Evolutionary conservation across 805 yeast genomes (phyloP), one percentile per base, ranked within the genome.

Genomic region (Schizosaccharomyces lindneri): DNA sequence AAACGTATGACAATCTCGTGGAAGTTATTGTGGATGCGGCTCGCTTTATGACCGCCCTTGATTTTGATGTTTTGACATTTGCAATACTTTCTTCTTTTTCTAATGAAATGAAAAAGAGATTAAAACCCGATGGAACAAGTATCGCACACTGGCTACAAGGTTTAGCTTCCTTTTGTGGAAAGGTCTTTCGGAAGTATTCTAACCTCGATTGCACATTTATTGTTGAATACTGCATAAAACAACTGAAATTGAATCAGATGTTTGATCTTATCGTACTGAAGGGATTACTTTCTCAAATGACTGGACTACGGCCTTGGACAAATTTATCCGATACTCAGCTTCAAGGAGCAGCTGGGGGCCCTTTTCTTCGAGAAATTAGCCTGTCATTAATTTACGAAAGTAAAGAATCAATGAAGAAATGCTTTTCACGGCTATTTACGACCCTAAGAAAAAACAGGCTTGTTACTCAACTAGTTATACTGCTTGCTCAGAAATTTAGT

Each of bases 1-100:
- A 90, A 70, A 87, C 93, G 73, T 90, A 90, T 69, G 95, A 85
- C 68, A 90, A 90, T 68, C 78, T 90, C 64, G 84, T 83, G 57
- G 81, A 80, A 48, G 74, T 90, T 63, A 81, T 90, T 5, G 88
- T 87, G 9, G 83, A 83, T 59, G 80, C 93, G 5, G 87, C 95
- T 0, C 74, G 81, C 51, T 83, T 80, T 67, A 87, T 87, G 69
- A 83, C 82, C 61, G 77, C 73, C 4, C 83, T 84, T 67, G 87
- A 88, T 0, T 87, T 95, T 88, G 97, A 90, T 70, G 85, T 81
- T 1, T 71, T 90, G 39, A 83, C 89, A 4, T 81, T 80, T 67
- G 87, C 84, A 0, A 71, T 89, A 3, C 73, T 89, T 67, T 77
- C 80, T 67, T 79, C 93, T 65, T 74, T 90, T 27, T 80, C 89